Percentiles rank a stretch among this genome's conserved stretches.
These are phyloP conservation scores for Plasmodium yoelii DNA, from an alignment of 169 alveolate genomes.

Conservation along the genomic window DNA sequence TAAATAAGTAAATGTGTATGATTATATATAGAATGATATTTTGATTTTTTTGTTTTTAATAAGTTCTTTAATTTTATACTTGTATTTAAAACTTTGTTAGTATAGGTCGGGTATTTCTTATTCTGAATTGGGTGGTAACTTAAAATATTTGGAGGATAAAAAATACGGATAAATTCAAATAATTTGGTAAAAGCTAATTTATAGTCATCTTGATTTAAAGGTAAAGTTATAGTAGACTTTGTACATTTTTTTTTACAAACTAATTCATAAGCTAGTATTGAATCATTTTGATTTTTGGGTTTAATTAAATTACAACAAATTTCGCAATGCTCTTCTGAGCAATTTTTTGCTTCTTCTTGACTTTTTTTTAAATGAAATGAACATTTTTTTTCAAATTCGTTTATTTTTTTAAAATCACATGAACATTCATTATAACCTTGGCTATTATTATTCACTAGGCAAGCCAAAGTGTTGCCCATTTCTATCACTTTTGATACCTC, in stretches of 20 bases:
- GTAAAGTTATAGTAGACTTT: conserved; percentile 23
- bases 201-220: conserved; percentile 56
- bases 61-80: conserved; percentile 5
- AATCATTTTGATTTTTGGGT: conserved; percentile 31
- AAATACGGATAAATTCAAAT: conserved; percentile 71
- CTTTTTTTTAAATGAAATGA: conserved; percentile 66
- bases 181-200: conserved; percentile 60
- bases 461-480: conserved; percentile 59
- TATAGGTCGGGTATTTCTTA: conserved; percentile 19
- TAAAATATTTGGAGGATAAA: conserved; percentile 58
- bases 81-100: conserved; percentile 30
- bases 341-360: conserved; percentile 75
- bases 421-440: conserved; percentile 45
- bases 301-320: conserved; percentile 66
- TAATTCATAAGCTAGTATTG: conserved; percentile 62
- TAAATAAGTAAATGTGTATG: neutral
- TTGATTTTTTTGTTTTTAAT: neutral
- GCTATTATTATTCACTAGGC: conserved; percentile 35
- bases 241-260: conserved; percentile 68
- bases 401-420: conserved; percentile 56
- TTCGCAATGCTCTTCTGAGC: conserved; percentile 75
- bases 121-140: conserved; percentile 44
- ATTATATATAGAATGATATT: neutral
- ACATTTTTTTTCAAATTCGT: conserved; percentile 68
- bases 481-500: conserved; percentile 62